phyloP scores from a whole-genome alignment of 108 stramenopile genomes.

The Nitzschia inconspicua region DNA sequence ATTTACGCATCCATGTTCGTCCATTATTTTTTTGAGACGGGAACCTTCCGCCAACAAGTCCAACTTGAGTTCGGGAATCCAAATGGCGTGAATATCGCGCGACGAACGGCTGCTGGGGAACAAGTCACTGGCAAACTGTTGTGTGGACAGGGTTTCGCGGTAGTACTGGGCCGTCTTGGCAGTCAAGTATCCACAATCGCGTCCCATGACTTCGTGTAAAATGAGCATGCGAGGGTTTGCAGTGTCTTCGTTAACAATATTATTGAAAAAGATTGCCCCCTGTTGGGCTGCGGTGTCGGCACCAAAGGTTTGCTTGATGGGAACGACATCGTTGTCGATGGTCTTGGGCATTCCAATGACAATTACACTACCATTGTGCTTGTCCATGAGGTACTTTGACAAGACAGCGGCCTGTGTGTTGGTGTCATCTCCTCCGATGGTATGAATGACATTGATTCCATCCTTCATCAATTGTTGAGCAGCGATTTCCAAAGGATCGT shows the following conservation, averaged over 20 bases:
- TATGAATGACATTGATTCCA: constrained; percentile 83
- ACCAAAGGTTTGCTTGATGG: constrained; percentile 88
- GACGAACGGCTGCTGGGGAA: constrained; percentile 40
- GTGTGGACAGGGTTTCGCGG: constrained; percentile 46
- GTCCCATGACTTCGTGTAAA: constrained; percentile 91
- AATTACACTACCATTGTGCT: constrained; percentile 76
- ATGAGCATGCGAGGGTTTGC: constrained; percentile 93
- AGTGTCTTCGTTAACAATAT: constrained; percentile 77
- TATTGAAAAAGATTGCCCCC: constrained; percentile 83
- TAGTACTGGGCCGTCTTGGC: constrained; percentile 79
- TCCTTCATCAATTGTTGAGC: constrained; percentile 77
- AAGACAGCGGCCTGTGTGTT: constrained; percentile 90
- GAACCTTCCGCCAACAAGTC: constrained; percentile 72
- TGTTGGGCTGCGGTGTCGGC: constrained; percentile 87
- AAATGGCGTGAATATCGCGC: constrained; percentile 88
- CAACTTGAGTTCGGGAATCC: constrained; percentile 80
- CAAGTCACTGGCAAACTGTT: constrained; percentile 31
- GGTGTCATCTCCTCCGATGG: constrained; percentile 92
- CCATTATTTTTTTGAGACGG: constrained; percentile 85
- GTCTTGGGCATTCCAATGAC: constrained; percentile 92
- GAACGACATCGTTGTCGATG: constrained; percentile 87
- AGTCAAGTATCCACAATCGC: constrained; percentile 85
- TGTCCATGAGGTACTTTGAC: constrained; percentile 76
- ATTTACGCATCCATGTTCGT: constrained; percentile 83
- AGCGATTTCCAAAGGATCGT: constrained; percentile 81